These are phyloP conservation scores for Candida boidinii DNA, from an alignment of 805 yeast genomes.

Conservation along the genomic window DNA sequence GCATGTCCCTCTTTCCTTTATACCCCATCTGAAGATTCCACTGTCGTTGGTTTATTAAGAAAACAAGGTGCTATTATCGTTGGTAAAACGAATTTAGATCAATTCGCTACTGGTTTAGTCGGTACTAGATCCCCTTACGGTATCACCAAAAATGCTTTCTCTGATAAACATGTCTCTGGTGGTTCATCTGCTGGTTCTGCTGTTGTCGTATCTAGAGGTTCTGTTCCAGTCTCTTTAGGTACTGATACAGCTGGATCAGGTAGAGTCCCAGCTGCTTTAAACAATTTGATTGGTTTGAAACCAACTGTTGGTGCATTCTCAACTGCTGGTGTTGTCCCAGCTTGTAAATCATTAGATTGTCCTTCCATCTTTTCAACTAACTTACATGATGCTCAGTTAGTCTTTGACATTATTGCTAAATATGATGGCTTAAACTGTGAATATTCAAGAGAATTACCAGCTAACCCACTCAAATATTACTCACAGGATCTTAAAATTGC, in stretches of 20 bases:
- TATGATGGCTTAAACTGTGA: conserved; percentile 64
- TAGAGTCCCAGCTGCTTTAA: conserved; percentile 92
- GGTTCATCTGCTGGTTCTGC: conserved; percentile 98
- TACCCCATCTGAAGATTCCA: conserved; percentile 62
- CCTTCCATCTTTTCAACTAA: conserved; percentile 78
- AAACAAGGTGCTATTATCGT: conserved; percentile 88
- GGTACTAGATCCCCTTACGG: conserved; percentile 97
- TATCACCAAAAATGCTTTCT: conserved; percentile 71
- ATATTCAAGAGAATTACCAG: conserved; percentile 71
- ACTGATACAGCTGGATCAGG: conserved; percentile 99
- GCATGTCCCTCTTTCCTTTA: conserved; percentile 86
- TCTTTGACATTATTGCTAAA: conserved; percentile 62
- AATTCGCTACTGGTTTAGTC: conserved; percentile 95
- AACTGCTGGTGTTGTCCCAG: conserved; percentile 91
- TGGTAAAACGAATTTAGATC: conserved; percentile 94
- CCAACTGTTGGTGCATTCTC: conserved; percentile 89
- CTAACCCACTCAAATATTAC: conserved; percentile 52
- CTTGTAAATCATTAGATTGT: conserved; percentile 91
- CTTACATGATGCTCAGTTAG: conserved; percentile 74
- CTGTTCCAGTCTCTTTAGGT: conserved; percentile 83
- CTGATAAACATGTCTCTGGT: conserved; percentile 75
- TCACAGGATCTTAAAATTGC: conserved; percentile 59
- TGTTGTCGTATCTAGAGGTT: conserved; percentile 79
- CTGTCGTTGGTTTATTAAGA: conserved; percentile 64
- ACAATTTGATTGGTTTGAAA: conserved; percentile 85